These are phyloP conservation scores for Crithidia bombi DNA, from an alignment of 208 protist species.

Conservation along the genomic window DNA sequence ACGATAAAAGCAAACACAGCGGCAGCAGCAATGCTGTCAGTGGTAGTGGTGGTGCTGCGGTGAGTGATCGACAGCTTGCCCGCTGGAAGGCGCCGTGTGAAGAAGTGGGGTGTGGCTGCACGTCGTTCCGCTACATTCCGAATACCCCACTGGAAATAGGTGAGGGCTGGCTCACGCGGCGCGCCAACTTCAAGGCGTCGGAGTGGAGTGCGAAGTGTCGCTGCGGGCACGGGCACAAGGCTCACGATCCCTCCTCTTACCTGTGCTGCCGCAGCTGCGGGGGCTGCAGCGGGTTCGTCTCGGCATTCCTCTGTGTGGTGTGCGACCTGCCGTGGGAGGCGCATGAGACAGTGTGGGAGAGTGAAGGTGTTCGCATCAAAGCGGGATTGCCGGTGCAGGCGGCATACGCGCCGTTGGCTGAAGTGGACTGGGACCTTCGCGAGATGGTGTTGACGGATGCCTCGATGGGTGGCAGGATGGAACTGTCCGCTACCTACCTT, in stretches of 20 bases:
- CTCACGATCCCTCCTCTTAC: conserved; percentile 47
- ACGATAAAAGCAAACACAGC: background rate
- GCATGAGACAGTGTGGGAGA: conserved; percentile 85
- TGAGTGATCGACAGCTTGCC: conserved; percentile 24
- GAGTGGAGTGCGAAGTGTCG: conserved; percentile 83
- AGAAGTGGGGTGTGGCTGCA: conserved; percentile 44
- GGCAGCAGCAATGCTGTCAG: background rate
- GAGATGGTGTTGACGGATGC: conserved; percentile 63
- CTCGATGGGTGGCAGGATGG: conserved; percentile 56
- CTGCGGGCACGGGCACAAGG: conserved; percentile 70
- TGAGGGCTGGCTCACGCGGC: conserved; percentile 77
- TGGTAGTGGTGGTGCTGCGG: background rate
- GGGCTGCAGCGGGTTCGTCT: conserved; percentile 54
- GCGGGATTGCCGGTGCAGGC: conserved; percentile 59
- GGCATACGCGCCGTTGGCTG: conserved; percentile 70
- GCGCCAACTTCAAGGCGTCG: conserved; percentile 60
- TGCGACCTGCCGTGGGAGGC: conserved; percentile 85
- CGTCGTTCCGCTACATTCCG: conserved; percentile 86
- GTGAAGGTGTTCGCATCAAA: conserved; percentile 48
- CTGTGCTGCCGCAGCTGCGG: conserved; percentile 49
- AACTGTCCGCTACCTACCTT: conserved; percentile 22
- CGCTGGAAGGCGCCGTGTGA: conserved; percentile 41
- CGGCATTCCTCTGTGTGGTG: conserved; percentile 82
- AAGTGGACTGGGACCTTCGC: conserved; percentile 69
- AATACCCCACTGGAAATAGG: conserved; percentile 89